Evolutionary conservation across 2,329 filamentous ascomycete species (phyloP), one percentile per base, ranked within the genome.

Genomic region (Nectriaceae sp.): DNA sequence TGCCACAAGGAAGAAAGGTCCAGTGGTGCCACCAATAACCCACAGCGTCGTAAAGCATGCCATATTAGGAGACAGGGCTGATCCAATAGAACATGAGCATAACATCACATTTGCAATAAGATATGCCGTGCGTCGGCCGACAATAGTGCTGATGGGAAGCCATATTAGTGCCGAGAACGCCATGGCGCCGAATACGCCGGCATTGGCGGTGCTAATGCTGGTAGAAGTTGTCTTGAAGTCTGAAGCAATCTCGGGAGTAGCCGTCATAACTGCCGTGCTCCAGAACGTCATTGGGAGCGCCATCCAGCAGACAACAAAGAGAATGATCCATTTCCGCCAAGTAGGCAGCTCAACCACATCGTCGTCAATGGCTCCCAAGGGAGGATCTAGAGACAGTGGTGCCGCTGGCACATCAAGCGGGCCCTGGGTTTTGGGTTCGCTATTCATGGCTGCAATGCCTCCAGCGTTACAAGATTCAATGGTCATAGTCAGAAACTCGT

Each of bases 251-350:
- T 62, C 60, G 3, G 52, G 18, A 0, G 54, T 61, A 0, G 57
- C 60, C 2, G 60, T 59, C 60, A 62, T 60, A 4, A 63, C 56
- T 1, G 60, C 57, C 0, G 60, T 62, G 29, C 60, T 57, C 60
- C 60, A 62, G 40, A 62, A 63, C 2, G 60, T 62, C 60, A 61
- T 63, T 10, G 60, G 60, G 4, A 62, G 47, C 1, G 60, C 58
- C 60, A 62, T 62, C 60, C 60, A 62, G 5, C 60, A 62, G 10
- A 62, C 60, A 4, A 62, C 60, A 16, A 62, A 62, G 13, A 62
- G 57, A 11, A 62, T 62, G 1, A 63, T 47, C 58, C 60, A 63
- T 52, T 57, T 63, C n/a, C 60, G 43, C 60, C 60, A 62, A 0
- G 53, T 26, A 0, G 60, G 55, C 3, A 62, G 51, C 5, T 58